A percentile compares a stretch with the other conserved stretches of the same genome.
phyloP scores from a whole-genome alignment of 176 grass and related monocot genomes.

The Olyra latifolia region DNA sequence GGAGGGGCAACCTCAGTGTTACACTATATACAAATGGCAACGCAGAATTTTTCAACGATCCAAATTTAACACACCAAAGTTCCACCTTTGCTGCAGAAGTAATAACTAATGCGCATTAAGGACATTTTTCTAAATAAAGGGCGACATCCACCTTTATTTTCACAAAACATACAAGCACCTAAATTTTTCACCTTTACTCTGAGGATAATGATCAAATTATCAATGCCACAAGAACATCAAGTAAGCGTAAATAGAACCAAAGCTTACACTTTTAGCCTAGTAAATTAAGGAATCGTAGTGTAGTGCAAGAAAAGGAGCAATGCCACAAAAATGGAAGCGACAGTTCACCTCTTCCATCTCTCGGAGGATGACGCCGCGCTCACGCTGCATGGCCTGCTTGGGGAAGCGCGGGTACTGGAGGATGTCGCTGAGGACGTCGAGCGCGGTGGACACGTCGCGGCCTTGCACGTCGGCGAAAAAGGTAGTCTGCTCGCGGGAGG shows the following conservation, averaged over 20 bases:
- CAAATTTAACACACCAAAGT: background rate
- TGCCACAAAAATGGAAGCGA: slow-evolving; percentile 7
- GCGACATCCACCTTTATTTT: slow-evolving; percentile 1
- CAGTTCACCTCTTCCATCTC: slow-evolving; percentile 94
- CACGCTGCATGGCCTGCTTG: slow-evolving; percentile 60
- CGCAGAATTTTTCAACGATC: background rate
- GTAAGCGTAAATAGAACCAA: background rate
- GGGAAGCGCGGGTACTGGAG: slow-evolving; percentile 85
- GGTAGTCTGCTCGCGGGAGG: slow-evolving; percentile 97
- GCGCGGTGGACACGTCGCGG: slow-evolving; percentile 58
- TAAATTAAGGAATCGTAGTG: background rate
- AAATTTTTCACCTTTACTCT: slow-evolving; percentile 13
- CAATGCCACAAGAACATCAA: background rate
- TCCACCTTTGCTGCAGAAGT: background rate
- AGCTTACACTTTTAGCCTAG: background rate
- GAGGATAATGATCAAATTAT: slow-evolving; percentile 7
- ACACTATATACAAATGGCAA: background rate
- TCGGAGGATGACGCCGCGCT: slow-evolving; percentile 94
- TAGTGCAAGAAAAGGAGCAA: background rate
- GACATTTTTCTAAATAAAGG: background rate
- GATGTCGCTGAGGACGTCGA: slow-evolving; percentile 85
- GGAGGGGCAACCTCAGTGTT: background rate
- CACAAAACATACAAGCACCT: background rate
- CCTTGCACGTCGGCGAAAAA: slow-evolving; percentile 92
- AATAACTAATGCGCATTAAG: background rate